These are phyloP conservation scores for Nevesoporus exiguus DNA, from an alignment of 768 basidiomycete genomes.

Conservation along the genomic window DNA sequence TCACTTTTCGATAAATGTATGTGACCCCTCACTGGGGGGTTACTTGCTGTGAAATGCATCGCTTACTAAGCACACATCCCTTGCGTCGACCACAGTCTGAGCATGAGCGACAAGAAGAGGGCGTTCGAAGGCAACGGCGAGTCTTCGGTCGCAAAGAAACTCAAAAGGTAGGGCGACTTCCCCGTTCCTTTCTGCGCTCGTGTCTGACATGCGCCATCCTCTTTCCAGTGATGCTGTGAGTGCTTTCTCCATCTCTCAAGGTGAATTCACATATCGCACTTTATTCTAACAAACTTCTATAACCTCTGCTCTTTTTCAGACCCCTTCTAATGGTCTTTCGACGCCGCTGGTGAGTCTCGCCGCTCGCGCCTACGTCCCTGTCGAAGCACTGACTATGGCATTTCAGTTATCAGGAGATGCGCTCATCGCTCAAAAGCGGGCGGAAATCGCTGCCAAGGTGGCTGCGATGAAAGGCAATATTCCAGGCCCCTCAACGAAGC, in stretches of 20 bases:
- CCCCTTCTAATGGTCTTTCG: slow-evolving; percentile 42
- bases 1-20: neutral
- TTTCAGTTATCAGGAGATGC: slow-evolving; percentile 50
- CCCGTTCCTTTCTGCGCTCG: slow-evolving; percentile 16
- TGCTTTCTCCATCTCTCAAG: slow-evolving; percentile 46
- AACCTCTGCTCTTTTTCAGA: slow-evolving; percentile 55
- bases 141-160: slow-evolving; percentile 49
- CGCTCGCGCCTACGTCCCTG: neutral
- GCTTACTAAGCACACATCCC: neutral
- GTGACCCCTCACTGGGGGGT: slow-evolving; percentile 23
- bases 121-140: slow-evolving; percentile 55
- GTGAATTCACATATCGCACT: slow-evolving; percentile 63
- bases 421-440: slow-evolving; percentile 78
- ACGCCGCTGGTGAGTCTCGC: slow-evolving; percentile 42
- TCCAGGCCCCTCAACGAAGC: slow-evolving; percentile 29
- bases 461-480: slow-evolving; percentile 63
- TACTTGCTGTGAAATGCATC: neutral
- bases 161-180: slow-evolving; percentile 52
- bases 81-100: slow-evolving; percentile 8
- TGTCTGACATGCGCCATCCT: slow-evolving; percentile 13
- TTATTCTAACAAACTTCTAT: slow-evolving; percentile 63
- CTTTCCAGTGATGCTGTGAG: slow-evolving; percentile 65
- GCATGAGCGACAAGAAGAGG: slow-evolving; percentile 69
- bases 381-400: slow-evolving; percentile 3
- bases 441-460: slow-evolving; percentile 82